Percentiles rank a stretch among this genome's conserved stretches.
These are phyloP conservation scores for Stemphylium vesicarium DNA, from an alignment of 2,329 filamentous ascomycete species.

Conservation along the genomic window DNA sequence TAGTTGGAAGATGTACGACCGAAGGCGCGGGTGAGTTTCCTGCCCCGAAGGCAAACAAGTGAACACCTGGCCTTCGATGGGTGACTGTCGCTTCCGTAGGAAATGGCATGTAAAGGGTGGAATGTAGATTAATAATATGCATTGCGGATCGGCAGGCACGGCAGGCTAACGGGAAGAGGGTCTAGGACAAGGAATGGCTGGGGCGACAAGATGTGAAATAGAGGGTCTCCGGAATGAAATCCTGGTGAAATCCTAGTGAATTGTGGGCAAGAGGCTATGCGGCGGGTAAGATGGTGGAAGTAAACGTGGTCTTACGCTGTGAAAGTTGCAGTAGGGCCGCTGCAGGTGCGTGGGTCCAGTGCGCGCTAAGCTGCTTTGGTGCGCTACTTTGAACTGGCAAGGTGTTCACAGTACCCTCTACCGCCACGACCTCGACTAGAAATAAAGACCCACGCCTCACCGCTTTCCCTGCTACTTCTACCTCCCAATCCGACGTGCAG, in stretches of 20 bases:
- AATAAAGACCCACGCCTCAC: conserved; percentile 30
- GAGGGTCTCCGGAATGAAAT: neutral
- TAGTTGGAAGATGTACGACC: neutral
- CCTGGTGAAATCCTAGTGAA: conserved; percentile 3
- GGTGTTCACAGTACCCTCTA: conserved; percentile 6
- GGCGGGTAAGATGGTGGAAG: conserved; percentile 15
- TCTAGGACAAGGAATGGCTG: neutral
- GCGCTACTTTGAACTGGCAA: conserved; percentile 8
- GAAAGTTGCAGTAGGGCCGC: conserved; percentile 8
- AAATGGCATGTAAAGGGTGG: conserved; percentile 11
- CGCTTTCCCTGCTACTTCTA: conserved; percentile 22
- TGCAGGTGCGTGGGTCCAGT: conserved; percentile 3
- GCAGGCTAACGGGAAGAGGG: conserved; percentile 22
- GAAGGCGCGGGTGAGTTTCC: neutral
- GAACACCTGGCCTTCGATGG: conserved; percentile 39
- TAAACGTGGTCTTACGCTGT: conserved; percentile 34
- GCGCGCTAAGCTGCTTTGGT: conserved; percentile 7
- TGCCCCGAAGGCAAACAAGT: neutral
- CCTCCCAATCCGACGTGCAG: conserved; percentile 24
- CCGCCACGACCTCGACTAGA: conserved; percentile 30
- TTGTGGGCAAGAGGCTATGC: conserved; percentile 1
- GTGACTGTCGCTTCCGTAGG: conserved; percentile 1
- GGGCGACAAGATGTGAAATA: neutral
- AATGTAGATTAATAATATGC: conserved; percentile 36
- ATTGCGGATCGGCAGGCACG: conserved; percentile 18